A percentile compares a stretch with the other conserved stretches of the same genome.
phyloP scores from a whole-genome alignment of 805 yeast genomes.

The Monosporozyma yasuniensis region DNA sequence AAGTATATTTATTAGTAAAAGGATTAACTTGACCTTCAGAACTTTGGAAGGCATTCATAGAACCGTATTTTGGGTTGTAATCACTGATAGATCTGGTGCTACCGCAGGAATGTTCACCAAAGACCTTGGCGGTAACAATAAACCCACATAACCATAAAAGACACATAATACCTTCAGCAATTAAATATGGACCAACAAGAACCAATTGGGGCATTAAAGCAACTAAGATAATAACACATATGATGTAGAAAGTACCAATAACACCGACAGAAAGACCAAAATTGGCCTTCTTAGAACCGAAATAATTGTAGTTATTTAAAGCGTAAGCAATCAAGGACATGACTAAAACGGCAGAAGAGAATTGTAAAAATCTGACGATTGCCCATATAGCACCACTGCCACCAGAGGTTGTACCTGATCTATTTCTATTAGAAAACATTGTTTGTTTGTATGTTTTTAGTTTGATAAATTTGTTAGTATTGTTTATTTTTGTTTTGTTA shows the following conservation, averaged over 20 bases:
- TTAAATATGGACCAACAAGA: constrained; percentile 21
- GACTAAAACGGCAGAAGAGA: constrained; percentile 22
- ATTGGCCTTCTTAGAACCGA: constrained; percentile 27
- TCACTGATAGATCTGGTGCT: constrained; percentile 7
- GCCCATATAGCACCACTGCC: not conserved
- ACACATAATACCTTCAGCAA: constrained; percentile 23
- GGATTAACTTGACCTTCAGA: constrained; percentile 15
- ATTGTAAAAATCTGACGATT: constrained; percentile 16
- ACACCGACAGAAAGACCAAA: constrained; percentile 26
- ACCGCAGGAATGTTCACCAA: constrained; percentile 26
- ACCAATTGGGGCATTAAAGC: constrained; percentile 15
- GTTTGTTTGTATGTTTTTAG: not conserved
- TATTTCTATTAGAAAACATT: not conserved
- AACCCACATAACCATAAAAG: constrained; percentile 31
- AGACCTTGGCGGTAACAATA: constrained; percentile 27
- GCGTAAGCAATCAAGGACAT: constrained; percentile 26
- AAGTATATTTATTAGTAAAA: constrained; percentile 12
- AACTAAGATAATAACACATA: constrained; percentile 16
- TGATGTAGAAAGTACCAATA: constrained; percentile 24
- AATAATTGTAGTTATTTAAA: constrained; percentile 14
- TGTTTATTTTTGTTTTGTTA: not conserved
- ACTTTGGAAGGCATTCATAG: constrained; percentile 1
- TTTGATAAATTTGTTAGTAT: not conserved
- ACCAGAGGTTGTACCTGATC: not conserved
- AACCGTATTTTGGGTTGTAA: constrained; percentile 13